Evolutionary conservation across 1,284 basidiomycete genomes (phyloP).

Genomic region (Cystobasidium sp.): DNA sequence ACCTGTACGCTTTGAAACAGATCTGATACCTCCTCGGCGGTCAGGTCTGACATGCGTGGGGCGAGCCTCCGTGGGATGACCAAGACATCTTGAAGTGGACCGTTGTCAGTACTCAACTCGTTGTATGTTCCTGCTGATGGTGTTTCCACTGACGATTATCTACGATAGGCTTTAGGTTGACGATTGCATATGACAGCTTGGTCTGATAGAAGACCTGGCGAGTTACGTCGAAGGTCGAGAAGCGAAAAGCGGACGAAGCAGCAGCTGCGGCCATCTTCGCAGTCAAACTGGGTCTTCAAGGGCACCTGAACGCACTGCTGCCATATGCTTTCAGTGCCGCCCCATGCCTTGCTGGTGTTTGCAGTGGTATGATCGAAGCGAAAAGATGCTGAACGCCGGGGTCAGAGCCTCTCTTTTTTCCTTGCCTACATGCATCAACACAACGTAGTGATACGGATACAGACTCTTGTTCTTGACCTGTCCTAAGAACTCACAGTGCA

Average conservation of each 20-base stretch:
- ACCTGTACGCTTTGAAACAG: constrained; percentile 74
- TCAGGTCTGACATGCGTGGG: constrained; percentile 74
- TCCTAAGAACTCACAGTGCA: too few relatives aligned
- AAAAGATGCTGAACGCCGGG: too few relatives aligned
- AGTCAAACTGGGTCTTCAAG: not conserved
- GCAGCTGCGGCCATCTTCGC: constrained; percentile 6
- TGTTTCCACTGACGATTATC: constrained; percentile 74
- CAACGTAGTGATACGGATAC: too few relatives aligned
- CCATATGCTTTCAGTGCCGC: too few relatives aligned
- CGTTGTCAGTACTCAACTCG: constrained; percentile 9
- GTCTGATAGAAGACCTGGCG: constrained; percentile 71
- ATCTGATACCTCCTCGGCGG: constrained; percentile 70
- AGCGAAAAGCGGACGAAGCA: constrained; percentile 33
- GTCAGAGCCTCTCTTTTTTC: too few relatives aligned
- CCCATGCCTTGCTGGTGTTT: too few relatives aligned
- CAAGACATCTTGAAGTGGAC: constrained; percentile 71
- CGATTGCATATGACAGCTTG: constrained; percentile 75
- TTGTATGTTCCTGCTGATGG: not conserved
- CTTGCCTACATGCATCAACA: too few relatives aligned
- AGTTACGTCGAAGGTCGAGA: constrained; percentile 51
- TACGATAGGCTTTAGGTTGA: constrained; percentile 89
- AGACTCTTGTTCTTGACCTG: too few relatives aligned
- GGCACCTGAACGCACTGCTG: not conserved
- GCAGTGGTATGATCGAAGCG: too few relatives aligned
- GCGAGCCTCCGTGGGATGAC: constrained; percentile 78